Evolutionary conservation across 257 asterid genomes (phyloP), one percentile per base, ranked within the genome.

Genomic region (Solanum tacnaense): DNA sequence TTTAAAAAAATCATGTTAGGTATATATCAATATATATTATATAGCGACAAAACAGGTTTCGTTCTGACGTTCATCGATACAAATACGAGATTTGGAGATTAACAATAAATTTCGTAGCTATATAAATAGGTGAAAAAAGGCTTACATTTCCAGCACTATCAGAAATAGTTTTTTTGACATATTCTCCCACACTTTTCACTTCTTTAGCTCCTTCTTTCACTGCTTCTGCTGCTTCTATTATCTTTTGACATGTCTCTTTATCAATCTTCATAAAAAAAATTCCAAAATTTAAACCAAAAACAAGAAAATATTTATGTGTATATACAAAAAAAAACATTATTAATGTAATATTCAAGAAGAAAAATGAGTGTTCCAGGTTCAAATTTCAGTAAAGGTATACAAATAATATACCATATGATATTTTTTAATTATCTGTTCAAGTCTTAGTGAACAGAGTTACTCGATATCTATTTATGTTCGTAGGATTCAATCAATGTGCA

Each of bases 201-300:
- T 93, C 94, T 88, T 93, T 93, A 5, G 98, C 91, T n/a, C 98
- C 97, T 13, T 93, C 93, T 88, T 91, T 95, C 39, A 95, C 92
- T 13, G 98, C 90, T 35, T 93, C 93, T 5, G 98, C 98, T n/a
- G 98, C 94, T 49, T 96, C 94, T 87, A 93, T 92, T 1, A 96
- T 79, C 92, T 93, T 96, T 76, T 74, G 92, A 29, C 95, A 93
- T 2, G 98, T 93, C 87, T 95, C 96, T 89, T 94, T 95, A 88
- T 95, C 98, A 44, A 94, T 13, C 90, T 91, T 89, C 12, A 88
- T 52, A 0, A 5, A 87, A 93, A 89, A 35, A 21, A 52, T 0
- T 25, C 58, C 56, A 25, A 7, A 13, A 13, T 71, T 56, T 39
- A 56, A 46, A 25, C 11, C 25, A 38, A 68, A 13, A 27, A 58